Base-by-base conservation (phyloP, 805 yeast genomes). In the Hanseniaspora singularis region DNA sequence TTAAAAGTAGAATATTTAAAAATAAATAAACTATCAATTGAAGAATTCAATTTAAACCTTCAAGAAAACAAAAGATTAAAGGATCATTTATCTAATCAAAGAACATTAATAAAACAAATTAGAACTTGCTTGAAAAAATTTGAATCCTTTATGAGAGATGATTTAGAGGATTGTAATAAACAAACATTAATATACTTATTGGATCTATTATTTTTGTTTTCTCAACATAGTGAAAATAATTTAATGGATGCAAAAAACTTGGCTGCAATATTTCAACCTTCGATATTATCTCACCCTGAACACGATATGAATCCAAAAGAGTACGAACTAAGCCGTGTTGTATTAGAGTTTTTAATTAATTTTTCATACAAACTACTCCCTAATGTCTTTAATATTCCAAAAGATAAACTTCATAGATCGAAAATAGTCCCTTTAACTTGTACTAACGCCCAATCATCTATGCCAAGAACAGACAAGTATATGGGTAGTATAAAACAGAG, bases 251-350 rank as follows among this genome's bases (percentile, higher is more conserved):
- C 95, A 1, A 75, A 86, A 55, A 92, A 92, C 60, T 67, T 92
- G 52, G 95, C 97, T 1, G 95, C 97, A 1, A 84, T 92, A 49
- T 92, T 92, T 66, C 98, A 92, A 65, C 97, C 98, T 3, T 83
- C 95, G n/a, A 77, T 92, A 15, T 68, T 92, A 45, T 82, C 94
- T 9, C 97, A 89, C 61, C 95, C 96, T 4, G 74, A 72, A 53
- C 96, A 92, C 61, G 96, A 88, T 59, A 76, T 89, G 79, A 76
- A 81, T 34, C 96, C 96, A 1, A 85, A 78, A 27, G 96, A 92
- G 63, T 88, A 88, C 64, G 89, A 84, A 11, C 65, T 86, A 30
- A 83, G 95, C 4, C 86, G 88, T 53, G 71, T 77, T 7, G 95
- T 85, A 28, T 81, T 92, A 22, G 94, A 88, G 57, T 87, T 89